Conservation (phyloP, 2,329 filamentous ascomycete species). For the Ceratocystis destructans region DNA sequence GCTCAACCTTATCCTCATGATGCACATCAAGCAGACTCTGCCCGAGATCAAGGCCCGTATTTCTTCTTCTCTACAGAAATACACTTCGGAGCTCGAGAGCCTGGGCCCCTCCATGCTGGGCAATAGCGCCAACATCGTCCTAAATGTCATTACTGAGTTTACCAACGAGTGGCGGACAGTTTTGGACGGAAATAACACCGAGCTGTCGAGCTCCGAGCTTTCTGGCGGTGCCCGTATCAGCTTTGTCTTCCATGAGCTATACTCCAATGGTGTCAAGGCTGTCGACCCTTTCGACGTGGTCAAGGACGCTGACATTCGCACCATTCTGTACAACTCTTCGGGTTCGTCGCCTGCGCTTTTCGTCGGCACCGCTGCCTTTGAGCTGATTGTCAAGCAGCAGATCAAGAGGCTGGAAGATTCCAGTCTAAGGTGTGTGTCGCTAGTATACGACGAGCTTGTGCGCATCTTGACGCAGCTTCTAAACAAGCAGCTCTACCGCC, state of each 20-base stretch:
- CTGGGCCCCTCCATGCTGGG: conserved; percentile 91
- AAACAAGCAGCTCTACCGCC: conserved; percentile 74
- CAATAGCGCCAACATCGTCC: conserved; percentile 88
- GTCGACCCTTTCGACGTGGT: conserved; percentile 95
- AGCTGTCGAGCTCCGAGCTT: conserved; percentile 84
- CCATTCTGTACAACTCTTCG: conserved; percentile 97
- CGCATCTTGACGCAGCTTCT: conserved; percentile 86
- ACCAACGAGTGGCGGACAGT: conserved; percentile 95
- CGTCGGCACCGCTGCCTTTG: conserved; percentile 95
- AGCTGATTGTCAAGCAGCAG: conserved; percentile 96
- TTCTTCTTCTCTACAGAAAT: conserved; percentile 85
- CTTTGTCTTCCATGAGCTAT: conserved; percentile 98
- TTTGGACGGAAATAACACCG: conserved; percentile 89
- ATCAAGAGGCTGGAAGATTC: conserved; percentile 95
- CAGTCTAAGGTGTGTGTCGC: conserved; percentile 88
- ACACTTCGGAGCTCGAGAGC: conserved; percentile 63
- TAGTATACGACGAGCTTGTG: conserved; percentile 95
- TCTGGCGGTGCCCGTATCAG: conserved; percentile 96
- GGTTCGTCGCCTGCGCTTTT: conserved; percentile 93
- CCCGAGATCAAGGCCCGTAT: conserved; percentile 98
- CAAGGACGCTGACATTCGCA: conserved; percentile 95
- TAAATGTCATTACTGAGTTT: conserved; percentile 98
- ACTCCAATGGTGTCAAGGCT: conserved; percentile 93
- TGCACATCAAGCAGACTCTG: conserved; percentile 99
- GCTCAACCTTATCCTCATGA: conserved; percentile 97